Conservation (phyloP, 1,284 basidiomycete genomes). For the Cryptococcus sp. region DNA sequence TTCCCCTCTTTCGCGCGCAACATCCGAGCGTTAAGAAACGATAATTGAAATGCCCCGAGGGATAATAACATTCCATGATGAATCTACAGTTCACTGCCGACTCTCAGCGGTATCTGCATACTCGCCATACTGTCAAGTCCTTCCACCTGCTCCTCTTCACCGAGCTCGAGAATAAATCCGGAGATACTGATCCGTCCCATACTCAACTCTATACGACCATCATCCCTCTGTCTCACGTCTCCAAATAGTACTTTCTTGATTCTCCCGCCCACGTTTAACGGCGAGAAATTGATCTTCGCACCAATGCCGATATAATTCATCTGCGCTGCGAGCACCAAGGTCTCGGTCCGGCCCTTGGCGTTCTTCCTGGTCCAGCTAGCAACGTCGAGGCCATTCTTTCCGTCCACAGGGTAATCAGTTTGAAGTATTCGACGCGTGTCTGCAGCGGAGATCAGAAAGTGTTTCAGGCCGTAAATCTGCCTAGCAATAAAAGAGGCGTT, state of each 20-base stretch:
- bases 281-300: background rate
- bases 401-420: slow-evolving; percentile 6
- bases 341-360: slow-evolving; percentile 3
- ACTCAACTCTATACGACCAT: slow-evolving; percentile 3
- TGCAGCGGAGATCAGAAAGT: slow-evolving; percentile 6
- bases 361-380: slow-evolving; percentile 6
- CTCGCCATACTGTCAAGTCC: background rate
- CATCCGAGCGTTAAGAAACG: too few species aligned
- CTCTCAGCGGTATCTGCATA: background rate
- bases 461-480: slow-evolving; percentile 6
- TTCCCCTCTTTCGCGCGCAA: too few species aligned
- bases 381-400: slow-evolving; percentile 12
- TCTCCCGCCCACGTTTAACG: background rate
- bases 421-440: slow-evolving; percentile 4
- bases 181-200: slow-evolving; percentile 14
- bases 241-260: slow-evolving; percentile 16
- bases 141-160: background rate
- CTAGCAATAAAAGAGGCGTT: slow-evolving; percentile 13
- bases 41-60: too few species aligned
- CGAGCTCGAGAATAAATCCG: slow-evolving; percentile 10
- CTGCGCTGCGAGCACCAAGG: slow-evolving; percentile 11
- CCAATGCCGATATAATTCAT: slow-evolving; percentile 5
- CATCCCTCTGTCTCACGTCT: slow-evolving; percentile 3
- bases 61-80: background rate
- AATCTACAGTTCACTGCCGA: background rate